These are phyloP conservation scores for Conticribra guillardii DNA, from an alignment of 108 stramenopile genomes.

Conservation along the genomic window DNA sequence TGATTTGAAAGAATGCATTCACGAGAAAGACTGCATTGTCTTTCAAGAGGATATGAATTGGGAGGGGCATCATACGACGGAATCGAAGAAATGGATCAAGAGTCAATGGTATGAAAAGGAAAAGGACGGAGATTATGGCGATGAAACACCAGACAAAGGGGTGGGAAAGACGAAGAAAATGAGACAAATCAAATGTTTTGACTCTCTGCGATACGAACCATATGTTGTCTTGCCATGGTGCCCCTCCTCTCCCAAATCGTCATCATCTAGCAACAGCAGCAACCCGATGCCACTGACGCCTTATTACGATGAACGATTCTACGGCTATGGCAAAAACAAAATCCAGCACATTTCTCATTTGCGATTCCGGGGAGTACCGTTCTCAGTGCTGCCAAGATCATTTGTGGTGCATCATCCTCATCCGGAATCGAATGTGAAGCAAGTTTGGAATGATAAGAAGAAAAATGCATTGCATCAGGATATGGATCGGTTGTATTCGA, in stretches of 20 bases:
- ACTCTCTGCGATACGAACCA: constrained; percentile 86
- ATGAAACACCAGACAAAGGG: constrained; percentile 5
- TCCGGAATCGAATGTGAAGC: constrained; percentile 74
- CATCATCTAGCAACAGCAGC: constrained; percentile 12
- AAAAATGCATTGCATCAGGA: constrained; percentile 60
- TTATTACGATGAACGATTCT: constrained; percentile 90
- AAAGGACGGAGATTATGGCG: constrained; percentile 14
- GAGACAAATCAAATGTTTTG: constrained; percentile 69
- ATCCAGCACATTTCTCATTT: constrained; percentile 83
- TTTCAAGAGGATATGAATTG: constrained; percentile 80
- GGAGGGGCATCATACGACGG: constrained; percentile 84
- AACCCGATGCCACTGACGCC: constrained; percentile 50
- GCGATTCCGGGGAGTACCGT: constrained; percentile 61
- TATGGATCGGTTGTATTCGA: constrained; percentile 76
- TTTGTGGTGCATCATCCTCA: constrained; percentile 87
- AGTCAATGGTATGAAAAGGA: constrained; percentile 63
- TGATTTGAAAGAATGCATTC: constrained; percentile 67
- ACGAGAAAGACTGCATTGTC: constrained; percentile 60
- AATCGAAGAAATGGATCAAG: constrained; percentile 71
- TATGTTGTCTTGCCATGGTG: constrained; percentile 88
- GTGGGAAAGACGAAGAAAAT: no score
- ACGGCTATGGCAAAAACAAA: constrained; percentile 92
- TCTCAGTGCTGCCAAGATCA: constrained; percentile 69
- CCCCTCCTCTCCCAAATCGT: constrained; percentile 23
- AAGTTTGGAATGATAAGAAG: constrained; percentile 69